Conservation (phyloP, 768 basidiomycete species). For the Hortiboletus flavorubellus region DNA sequence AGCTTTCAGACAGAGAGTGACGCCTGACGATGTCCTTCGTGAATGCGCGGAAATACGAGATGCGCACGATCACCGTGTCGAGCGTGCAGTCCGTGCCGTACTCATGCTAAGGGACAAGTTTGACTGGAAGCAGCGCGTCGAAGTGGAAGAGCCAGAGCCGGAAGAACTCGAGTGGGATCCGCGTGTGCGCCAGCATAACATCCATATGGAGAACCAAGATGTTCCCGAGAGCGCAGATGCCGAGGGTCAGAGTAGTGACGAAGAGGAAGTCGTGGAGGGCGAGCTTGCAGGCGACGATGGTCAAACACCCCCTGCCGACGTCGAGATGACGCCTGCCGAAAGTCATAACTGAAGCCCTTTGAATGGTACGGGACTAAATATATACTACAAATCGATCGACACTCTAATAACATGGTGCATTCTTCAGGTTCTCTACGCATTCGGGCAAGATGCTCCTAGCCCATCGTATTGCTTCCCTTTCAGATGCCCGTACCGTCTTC, state of each 20-base stretch:
- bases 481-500: conserved; percentile 19
- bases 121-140: conserved; percentile 80
- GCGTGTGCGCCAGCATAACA: conserved; percentile 30
- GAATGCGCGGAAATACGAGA: conserved; percentile 65
- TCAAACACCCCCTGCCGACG: conserved; percentile 26
- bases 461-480: conserved; percentile 34
- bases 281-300: conserved; percentile 32
- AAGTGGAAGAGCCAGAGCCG: conserved; percentile 74
- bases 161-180: conserved; percentile 76
- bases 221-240: conserved; percentile 23
- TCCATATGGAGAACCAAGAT: conserved; percentile 4
- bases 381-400: background rate
- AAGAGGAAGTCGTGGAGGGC: conserved; percentile 37
- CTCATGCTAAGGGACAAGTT: conserved; percentile 74
- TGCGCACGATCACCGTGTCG: conserved; percentile 73
- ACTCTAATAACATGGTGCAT: conserved; percentile 33
- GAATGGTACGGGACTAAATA: background rate
- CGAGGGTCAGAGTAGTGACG: conserved; percentile 36
- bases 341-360: background rate
- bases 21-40: conserved; percentile 56
- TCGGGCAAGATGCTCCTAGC: conserved; percentile 39
- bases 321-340: conserved; percentile 19
- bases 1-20: conserved; percentile 23
- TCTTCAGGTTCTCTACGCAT: conserved; percentile 44
- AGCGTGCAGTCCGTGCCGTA: conserved; percentile 77